Conservation (phyloP, 108 stramenopile species). For the Skeletonema potamos region DNA sequence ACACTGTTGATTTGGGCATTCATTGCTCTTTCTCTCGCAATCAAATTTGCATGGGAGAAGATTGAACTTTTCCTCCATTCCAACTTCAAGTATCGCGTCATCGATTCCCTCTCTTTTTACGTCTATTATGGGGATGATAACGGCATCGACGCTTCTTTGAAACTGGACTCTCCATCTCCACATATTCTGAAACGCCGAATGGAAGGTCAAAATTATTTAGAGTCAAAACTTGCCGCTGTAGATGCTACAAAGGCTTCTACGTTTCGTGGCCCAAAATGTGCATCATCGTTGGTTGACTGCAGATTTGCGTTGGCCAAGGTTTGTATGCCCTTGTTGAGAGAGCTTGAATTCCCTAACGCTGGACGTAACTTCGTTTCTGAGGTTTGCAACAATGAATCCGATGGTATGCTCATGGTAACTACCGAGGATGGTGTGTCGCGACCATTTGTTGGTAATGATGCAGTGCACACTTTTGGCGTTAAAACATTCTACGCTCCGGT, state of each 20-base stretch:
- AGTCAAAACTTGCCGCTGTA: constrained; percentile 24
- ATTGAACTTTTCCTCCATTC: constrained; percentile 30
- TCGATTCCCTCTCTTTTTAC: constrained; percentile 39
- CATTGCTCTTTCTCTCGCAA: constrained; percentile 22
- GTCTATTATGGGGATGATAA: constrained; percentile 52
- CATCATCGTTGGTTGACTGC: constrained; percentile 46
- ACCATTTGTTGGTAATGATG: constrained; percentile 46
- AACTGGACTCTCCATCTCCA: constrained; percentile 29
- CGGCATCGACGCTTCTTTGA: constrained; percentile 30
- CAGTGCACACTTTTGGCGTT: constrained; percentile 44
- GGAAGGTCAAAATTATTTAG: constrained; percentile 35
- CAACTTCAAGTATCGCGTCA: constrained; percentile 45
- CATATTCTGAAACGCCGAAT: constrained; percentile 19
- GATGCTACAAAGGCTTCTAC: background rate
- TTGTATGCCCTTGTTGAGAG: constrained; percentile 49
- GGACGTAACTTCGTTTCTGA: constrained; percentile 26
- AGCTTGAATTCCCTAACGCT: constrained; percentile 40
- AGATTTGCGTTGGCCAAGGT: constrained; percentile 53
- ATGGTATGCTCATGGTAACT: constrained; percentile 28
- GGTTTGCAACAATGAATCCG: constrained; percentile 11
- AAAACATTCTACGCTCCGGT: constrained; percentile 43
- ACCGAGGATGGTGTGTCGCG: constrained; percentile 14
- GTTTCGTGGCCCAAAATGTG: constrained; percentile 8
- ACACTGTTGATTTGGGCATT: constrained; percentile 22
- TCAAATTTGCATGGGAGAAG: constrained; percentile 25